Conservation (phyloP, 2,329 filamentous ascomycete species). For the Alternaria triticimaculans region DNA sequence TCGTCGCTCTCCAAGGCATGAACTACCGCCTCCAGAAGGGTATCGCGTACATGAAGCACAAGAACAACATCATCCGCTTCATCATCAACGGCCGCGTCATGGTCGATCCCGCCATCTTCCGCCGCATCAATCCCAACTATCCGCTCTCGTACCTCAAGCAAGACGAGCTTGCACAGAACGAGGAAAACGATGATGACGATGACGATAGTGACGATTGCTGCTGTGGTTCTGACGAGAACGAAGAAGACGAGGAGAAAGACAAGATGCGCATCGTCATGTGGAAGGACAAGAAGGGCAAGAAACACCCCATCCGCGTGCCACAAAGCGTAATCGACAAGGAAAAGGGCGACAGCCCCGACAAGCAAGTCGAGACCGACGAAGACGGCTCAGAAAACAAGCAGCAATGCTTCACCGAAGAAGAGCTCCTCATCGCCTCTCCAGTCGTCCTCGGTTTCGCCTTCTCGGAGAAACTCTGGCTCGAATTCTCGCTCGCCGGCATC, state of each 20-base stretch:
- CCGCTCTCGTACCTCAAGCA: slow-evolving; percentile 75
- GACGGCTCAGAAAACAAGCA: slow-evolving; percentile 25
- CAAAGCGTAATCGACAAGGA: slow-evolving; percentile 36
- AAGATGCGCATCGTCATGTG: slow-evolving; percentile 49
- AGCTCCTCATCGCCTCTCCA: slow-evolving; percentile 82
- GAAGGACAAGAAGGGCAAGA: slow-evolving; percentile 58
- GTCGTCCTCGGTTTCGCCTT: slow-evolving; percentile 88
- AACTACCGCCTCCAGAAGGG: slow-evolving; percentile 85
- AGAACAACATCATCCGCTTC: slow-evolving; percentile 76
- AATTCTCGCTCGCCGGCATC: slow-evolving; percentile 81
- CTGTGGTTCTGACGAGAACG: slow-evolving; percentile 29
- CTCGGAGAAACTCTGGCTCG: slow-evolving; percentile 87
- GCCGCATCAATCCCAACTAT: slow-evolving; percentile 87
- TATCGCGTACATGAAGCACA: slow-evolving; percentile 84
- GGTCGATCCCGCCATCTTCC: slow-evolving; percentile 83
- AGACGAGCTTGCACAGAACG: slow-evolving; percentile 67
- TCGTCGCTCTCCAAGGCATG: slow-evolving; percentile 79
- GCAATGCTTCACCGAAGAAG: slow-evolving; percentile 78
- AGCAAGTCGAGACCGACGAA: slow-evolving; percentile 56
- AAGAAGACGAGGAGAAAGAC: slow-evolving; percentile 42
- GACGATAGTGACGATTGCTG: slow-evolving; percentile 53
- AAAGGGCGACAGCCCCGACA: slow-evolving; percentile 55
- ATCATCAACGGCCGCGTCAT: slow-evolving; percentile 88
- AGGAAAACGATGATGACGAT: slow-evolving; percentile 59
- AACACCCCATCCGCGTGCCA: slow-evolving; percentile 61